A percentile compares a stretch with the other conserved stretches of the same genome.
Evolutionary conservation across 257 asterid genomes (phyloP).

Genomic region (Striga asiatica): DNA sequence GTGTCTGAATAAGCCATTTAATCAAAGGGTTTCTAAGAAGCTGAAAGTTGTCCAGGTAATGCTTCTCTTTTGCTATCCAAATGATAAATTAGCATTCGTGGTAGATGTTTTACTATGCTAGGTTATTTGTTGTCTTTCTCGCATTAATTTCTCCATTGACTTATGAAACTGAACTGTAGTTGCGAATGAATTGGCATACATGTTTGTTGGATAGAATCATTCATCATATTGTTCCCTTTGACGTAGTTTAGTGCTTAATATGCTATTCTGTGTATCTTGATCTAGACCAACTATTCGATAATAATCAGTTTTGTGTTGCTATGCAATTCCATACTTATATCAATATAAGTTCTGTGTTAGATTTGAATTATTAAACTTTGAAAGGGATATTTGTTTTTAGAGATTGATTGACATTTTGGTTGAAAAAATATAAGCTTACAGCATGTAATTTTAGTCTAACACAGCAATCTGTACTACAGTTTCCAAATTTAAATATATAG

Average conservation of each 20-base stretch:
- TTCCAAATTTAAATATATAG: conserved; percentile 7
- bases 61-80: conserved; percentile 3
- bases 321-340: neutral
- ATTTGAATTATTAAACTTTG: neutral
- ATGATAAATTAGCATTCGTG: neutral
- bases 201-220: neutral
- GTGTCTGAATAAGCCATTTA: conserved; percentile 87
- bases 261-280: neutral
- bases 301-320: neutral
- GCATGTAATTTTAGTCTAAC: neutral
- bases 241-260: conserved; percentile 9
- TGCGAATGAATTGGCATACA: neutral
- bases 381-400: neutral
- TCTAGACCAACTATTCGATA: neutral
- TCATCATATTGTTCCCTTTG: neutral
- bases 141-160: neutral
- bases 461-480: neutral
- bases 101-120: neutral
- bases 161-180: neutral
- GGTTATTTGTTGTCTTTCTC: conserved; percentile 8
- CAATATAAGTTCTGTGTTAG: neutral
- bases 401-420: neutral
- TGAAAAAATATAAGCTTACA: neutral
- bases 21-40: conserved; percentile 77
- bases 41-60: conserved; percentile 76